Evolutionary conservation across 352 stramenopile species (phyloP), one percentile per base, ranked within the genome.

Genomic region (Globisporangium polare): DNA sequence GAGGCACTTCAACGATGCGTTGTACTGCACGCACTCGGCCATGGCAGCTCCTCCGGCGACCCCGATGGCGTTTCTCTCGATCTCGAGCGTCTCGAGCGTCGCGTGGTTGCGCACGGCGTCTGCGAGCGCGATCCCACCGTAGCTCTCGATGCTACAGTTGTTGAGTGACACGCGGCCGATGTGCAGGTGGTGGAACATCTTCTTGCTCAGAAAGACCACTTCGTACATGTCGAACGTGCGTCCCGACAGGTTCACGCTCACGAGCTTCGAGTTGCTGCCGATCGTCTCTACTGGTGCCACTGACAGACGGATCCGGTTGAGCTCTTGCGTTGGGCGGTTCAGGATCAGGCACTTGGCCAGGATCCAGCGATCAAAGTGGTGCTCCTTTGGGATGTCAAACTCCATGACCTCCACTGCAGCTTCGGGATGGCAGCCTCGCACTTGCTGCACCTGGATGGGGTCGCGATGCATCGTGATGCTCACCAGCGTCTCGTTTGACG

Each of bases 141-240:
- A 64, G 18, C 72, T 73, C 26, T 86, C 77, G 39, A 91, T 73
- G 13, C 58, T 59, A 53, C 80, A 93, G 37, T 71, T 78, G 43
- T 90, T 91, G 24, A 93, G 58, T 10, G 76, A 69, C 3, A 90
- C 63, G 17, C 78, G 73, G 5, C 66, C 70, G 5, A 93, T 66
- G 56, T 79, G 72, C 46, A 86, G 68, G n/a, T 93, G 81, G 54
- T 93, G 79, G 5, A 86, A 75, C 18, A 93, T 73, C 59, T 90
- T 90, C 45, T 80, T 83, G 15, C 74, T 68, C 1, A 93, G 51
- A 54, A 91, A 93, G 8, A 75, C 68, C 12, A 77, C 72, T 60
- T 93, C 84, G 56, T 77, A 89, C 18, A 86, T 20, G 15, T 83
- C 72, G 4, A 90, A 52, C 12, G 50, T 46, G n/a, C 79, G 67